Percentiles rank a stretch among this genome's conserved stretches.
Conservation (phyloP, 2,329 filamentous ascomycete genomes). For the Epichloe gansuensis region DNA sequence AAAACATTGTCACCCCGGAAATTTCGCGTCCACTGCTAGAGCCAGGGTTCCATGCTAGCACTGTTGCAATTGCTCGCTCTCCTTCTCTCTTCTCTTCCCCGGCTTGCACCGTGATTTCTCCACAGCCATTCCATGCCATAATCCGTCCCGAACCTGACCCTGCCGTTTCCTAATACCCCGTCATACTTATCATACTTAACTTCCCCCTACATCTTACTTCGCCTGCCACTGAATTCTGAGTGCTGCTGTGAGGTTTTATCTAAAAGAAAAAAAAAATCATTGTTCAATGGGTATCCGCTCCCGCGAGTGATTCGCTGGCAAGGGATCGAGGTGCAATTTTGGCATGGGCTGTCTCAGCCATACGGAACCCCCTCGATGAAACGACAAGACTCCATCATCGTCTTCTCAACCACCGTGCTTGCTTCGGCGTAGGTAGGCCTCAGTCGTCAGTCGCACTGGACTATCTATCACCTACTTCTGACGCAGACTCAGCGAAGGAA, state of each 20-base stretch:
- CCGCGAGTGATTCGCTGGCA: not conserved
- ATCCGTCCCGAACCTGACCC: not conserved
- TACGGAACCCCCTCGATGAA: constrained; percentile 14
- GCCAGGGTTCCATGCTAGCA: not conserved
- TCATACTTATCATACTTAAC: not conserved
- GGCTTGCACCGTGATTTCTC: constrained; percentile 1
- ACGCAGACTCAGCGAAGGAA: constrained; percentile 6
- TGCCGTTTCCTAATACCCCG: not conserved
- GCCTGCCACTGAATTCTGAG: not conserved
- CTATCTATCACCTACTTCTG: constrained; percentile 5
- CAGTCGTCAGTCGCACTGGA: not conserved
- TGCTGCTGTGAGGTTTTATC: not conserved
- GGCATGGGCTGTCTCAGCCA: constrained; percentile 10
- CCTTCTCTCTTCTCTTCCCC: not conserved
- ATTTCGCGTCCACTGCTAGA: not conserved
- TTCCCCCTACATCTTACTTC: not conserved
- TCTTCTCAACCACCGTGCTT: constrained; percentile 7
- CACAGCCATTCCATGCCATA: not conserved
- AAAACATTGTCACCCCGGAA: not conserved
- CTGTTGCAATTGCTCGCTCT: not conserved
- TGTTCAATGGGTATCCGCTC: too few species aligned
- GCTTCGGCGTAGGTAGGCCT: constrained; percentile 5
- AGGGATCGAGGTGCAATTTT: not conserved
- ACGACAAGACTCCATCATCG: constrained; percentile 10
- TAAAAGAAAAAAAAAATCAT: too few species aligned